Evolutionary conservation across 225 moss, liverwort and hornwort genomes (phyloP).

Genomic region (Bryoerythrophyllum caledonicum): DNA sequence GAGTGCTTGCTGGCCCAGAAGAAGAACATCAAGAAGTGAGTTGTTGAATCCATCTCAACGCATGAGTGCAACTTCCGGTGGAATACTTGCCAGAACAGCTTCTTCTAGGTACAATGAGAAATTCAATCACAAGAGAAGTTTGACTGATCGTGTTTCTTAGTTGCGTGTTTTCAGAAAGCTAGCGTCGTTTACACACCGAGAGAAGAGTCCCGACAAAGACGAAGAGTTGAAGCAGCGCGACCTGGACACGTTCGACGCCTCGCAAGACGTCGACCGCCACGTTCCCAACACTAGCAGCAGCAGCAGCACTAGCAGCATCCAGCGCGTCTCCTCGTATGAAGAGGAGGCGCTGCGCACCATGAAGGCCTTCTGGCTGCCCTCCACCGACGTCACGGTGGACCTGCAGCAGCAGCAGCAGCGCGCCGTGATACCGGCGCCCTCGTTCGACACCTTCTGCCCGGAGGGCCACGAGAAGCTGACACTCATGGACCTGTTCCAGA

Average conservation of each 20-base stretch:
- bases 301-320: conserved; percentile 42
- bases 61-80: no score
- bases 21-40: conserved; percentile 85
- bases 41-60: no score
- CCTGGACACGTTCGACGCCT: no score
- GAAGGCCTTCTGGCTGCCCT: conserved; percentile 97
- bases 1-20: conserved; percentile 93
- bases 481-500: conserved; percentile 75
- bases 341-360: conserved; percentile 94
- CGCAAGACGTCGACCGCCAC: conserved; percentile 26
- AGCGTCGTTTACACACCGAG: conserved; percentile 59
- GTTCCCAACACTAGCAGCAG: conserved; percentile 62
- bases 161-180: conserved; percentile 50
- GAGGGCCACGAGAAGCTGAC: conserved; percentile 95
- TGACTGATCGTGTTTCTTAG: background rate
- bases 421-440: conserved; percentile 55
- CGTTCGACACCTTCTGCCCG: conserved; percentile 71
- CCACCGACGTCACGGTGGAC: conserved; percentile 70
- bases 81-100: no score
- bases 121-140: no score
- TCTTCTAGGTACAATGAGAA: no score
- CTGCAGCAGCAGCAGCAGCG: no score
- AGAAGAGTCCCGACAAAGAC: conserved; percentile 62
- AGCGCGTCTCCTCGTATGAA: conserved; percentile 77
- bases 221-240: conserved; percentile 50